Conservation (phyloP, 164 flowering plant genomes). For the Tinospora cordifolia region DNA sequence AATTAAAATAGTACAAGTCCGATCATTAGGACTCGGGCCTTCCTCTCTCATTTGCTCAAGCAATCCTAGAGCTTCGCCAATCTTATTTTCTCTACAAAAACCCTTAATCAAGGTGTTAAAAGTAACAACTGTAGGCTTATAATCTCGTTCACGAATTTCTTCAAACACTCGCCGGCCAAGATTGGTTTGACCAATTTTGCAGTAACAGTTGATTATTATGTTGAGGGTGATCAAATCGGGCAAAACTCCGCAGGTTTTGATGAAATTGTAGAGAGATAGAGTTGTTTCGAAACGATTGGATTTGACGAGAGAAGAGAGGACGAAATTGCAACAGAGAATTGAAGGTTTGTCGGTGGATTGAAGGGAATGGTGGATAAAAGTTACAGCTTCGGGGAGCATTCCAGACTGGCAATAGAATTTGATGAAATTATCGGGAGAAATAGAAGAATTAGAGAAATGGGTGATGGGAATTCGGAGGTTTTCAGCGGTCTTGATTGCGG, state of each 20-base stretch:
- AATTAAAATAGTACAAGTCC: slow-evolving; percentile 19
- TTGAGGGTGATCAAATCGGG: slow-evolving; percentile 16
- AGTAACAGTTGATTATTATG: slow-evolving; percentile 20
- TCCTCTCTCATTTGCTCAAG: slow-evolving; percentile 13
- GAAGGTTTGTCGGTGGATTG: slow-evolving; percentile 12
- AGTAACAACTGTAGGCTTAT: slow-evolving; percentile 16
- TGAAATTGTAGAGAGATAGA: slow-evolving; percentile 6
- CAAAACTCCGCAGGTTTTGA: slow-evolving; percentile 6
- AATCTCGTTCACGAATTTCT: slow-evolving; percentile 11
- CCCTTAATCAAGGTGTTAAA: slow-evolving; percentile 26
- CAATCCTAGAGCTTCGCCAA: slow-evolving; percentile 19
- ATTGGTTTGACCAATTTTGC: slow-evolving; percentile 11
- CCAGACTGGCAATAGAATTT: slow-evolving; percentile 13
- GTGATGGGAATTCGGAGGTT: not conserved
- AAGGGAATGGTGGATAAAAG: not conserved
- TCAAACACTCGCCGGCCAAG: slow-evolving; percentile 14
- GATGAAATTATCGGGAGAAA: slow-evolving; percentile 11
- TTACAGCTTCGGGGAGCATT: slow-evolving; percentile 13
- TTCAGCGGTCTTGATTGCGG: not conserved
- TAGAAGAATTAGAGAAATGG: not conserved
- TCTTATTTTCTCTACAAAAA: slow-evolving; percentile 17
- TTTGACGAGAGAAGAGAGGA: slow-evolving; percentile 13
- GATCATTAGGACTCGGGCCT: slow-evolving; percentile 17
- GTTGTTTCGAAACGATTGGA: slow-evolving; percentile 10
- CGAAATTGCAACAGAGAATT: slow-evolving; percentile 11